These are phyloP conservation scores for Epichloe uncinata DNA, from an alignment of 2,329 filamentous ascomycete species.

Conservation along the genomic window DNA sequence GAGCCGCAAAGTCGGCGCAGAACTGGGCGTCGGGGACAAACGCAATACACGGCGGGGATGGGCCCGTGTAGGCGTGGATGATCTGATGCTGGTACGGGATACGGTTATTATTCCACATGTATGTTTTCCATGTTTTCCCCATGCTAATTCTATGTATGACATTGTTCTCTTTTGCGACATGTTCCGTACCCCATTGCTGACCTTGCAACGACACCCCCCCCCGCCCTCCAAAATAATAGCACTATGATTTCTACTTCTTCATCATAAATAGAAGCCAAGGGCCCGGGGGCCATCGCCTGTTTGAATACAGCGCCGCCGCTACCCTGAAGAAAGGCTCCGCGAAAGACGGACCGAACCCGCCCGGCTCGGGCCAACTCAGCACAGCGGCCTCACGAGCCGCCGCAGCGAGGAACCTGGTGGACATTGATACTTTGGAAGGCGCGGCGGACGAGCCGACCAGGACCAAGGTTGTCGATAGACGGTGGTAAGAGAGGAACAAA, in stretches of 20 bases:
- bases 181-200: background rate
- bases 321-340: conserved; percentile 14
- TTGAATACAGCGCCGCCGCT: conserved; percentile 54
- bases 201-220: background rate
- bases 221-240: conserved; percentile 35
- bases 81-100: conserved; percentile 83
- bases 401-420: conserved; percentile 25
- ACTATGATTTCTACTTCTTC: conserved; percentile 97
- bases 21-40: conserved; percentile 59
- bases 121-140: conserved; percentile 25
- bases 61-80: conserved; percentile 89
- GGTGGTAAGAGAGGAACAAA: conserved; percentile 97
- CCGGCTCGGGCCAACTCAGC: conserved; percentile 13
- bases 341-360: background rate
- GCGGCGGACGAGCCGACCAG: conserved; percentile 60
- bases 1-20: conserved; percentile 79
- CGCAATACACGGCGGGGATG: conserved; percentile 63
- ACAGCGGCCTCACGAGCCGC: conserved; percentile 24
- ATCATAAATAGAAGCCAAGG: conserved; percentile 75
- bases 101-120: conserved; percentile 91
- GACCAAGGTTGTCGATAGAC: conserved; percentile 88
- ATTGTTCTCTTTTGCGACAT: background rate
- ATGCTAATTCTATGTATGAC: background rate
- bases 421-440: conserved; percentile 55
- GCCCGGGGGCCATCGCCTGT: conserved; percentile 59